Base-by-base conservation (phyloP, 1,139 yeast genomes). In the Trichomonascaceae sp. region DNA sequence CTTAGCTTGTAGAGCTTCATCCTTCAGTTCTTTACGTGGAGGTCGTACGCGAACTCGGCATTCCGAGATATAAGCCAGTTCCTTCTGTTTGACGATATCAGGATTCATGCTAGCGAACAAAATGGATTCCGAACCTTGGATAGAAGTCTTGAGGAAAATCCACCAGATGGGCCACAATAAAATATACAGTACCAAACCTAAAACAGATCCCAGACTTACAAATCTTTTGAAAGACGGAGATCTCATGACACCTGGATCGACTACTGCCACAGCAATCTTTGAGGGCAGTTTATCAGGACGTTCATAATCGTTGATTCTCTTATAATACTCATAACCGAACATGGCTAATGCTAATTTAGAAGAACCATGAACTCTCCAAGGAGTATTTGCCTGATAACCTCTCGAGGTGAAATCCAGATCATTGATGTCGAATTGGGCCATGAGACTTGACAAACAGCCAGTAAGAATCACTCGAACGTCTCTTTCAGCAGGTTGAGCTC, bases 181-280 rank as follows among this genome's bases (percentile, higher is more conserved):
- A 43, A 89, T 58, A 68, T 93, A 93, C 0, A 80, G 15, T 0
- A 85, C 24, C 50, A 93, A 74, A 1, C 96, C 95, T 67, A 80
- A 70, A 1, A 93, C 63, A 0, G 87, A 75, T 0, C 99, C 98
- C 72, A 87, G 77, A 10, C 95, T 83, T 10, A 87, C 59, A 50
- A 85, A 82, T 57, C 97, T 78, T 63, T 95, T 82, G 49, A 93
- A 85, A 41, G 95, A 83, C 1, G 95, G 87, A 1, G 96, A 83
- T 63, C 98, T 78, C 85, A 88, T 87, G 50, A 91, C 63, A 0
- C 99, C 99, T 0, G 99, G 99, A 65, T 93, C 95, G 4, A 87
- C 95, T 57, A 88, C 63, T 56, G 85, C 78, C n/a, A 89, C 77
- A 51, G 85, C 79, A 17, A 88, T 83, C 63, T 86, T 87, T 63